A percentile compares a stretch with the other conserved stretches of the same genome.
These are phyloP conservation scores for Xylaria sp. DNA, from an alignment of 2,329 filamentous ascomycete species.

Conservation along the genomic window DNA sequence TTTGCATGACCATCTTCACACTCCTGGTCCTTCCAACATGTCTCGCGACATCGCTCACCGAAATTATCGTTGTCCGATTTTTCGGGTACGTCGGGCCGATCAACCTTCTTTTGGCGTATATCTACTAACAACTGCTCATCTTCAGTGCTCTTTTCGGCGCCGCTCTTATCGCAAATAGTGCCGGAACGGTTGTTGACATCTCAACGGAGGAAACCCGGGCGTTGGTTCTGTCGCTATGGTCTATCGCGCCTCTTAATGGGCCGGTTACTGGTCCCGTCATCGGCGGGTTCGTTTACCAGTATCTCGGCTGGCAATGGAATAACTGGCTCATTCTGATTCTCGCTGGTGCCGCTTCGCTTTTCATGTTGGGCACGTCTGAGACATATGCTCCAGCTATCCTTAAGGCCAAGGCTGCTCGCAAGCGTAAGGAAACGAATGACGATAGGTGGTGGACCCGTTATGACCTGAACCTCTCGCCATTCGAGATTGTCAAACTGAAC, in stretches of 20 bases:
- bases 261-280: constrained; percentile 68
- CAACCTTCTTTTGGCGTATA: neutral
- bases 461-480: constrained; percentile 71
- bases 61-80: constrained; percentile 75
- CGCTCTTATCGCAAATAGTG: constrained; percentile 82
- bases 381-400: constrained; percentile 78
- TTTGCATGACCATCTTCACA: constrained; percentile 67
- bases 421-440: constrained; percentile 73
- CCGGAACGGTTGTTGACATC: constrained; percentile 83
- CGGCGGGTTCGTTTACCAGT: constrained; percentile 79
- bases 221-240: constrained; percentile 83
- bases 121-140: constrained; percentile 33
- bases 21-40: constrained; percentile 75
- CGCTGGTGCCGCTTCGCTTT: constrained; percentile 63
- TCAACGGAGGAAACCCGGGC: constrained; percentile 80
- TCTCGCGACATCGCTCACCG: constrained; percentile 68
- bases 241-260: constrained; percentile 81
- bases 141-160: constrained; percentile 69
- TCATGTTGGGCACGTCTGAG: constrained; percentile 69
- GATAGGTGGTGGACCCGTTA: constrained; percentile 80
- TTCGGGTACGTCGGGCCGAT: constrained; percentile 59
- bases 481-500: constrained; percentile 73
- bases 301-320: constrained; percentile 86
- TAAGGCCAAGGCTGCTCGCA: constrained; percentile 65
- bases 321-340: constrained; percentile 82